Conservation (phyloP, 108 stramenopile genomes). For the Conticribra guillardii region DNA sequence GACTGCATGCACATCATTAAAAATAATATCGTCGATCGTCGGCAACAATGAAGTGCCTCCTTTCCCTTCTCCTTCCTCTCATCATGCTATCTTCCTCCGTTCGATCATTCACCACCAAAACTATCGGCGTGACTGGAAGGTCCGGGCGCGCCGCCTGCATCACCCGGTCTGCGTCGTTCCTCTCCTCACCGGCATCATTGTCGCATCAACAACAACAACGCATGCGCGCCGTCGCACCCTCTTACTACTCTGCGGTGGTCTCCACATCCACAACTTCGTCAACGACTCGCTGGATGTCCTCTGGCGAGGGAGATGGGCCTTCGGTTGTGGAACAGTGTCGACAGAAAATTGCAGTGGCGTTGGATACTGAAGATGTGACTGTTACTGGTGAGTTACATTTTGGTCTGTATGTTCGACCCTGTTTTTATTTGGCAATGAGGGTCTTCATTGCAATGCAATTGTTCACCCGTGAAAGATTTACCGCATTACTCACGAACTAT, state of each 20-base stretch:
- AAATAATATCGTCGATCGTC: too few species aligned
- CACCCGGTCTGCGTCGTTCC: not conserved
- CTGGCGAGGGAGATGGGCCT: constrained; percentile 39
- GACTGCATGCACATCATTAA: too few species aligned
- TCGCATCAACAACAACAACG: not conserved
- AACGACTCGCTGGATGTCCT: constrained; percentile 13
- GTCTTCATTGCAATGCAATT: too few species aligned
- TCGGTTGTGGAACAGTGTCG: constrained; percentile 78
- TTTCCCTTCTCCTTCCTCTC: not conserved
- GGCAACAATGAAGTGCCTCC: not conserved
- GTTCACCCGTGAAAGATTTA: too few species aligned
- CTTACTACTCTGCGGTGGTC: too few species aligned
- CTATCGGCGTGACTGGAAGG: not conserved
- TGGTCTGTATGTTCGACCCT: not conserved
- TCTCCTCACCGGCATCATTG: not conserved
- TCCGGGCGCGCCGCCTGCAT: not conserved
- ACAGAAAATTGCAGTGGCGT: constrained; percentile 70
- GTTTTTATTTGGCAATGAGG: not conserved
- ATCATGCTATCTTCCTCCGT: constrained; percentile 17
- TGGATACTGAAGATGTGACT: constrained; percentile 78
- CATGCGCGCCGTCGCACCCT: too few species aligned
- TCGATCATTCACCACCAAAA: constrained; percentile 12
- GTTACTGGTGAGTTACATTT: constrained; percentile 69
- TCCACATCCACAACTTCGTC: not conserved
- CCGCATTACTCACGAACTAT: too few species aligned